A percentile compares a stretch with the other conserved stretches of the same genome.
phyloP scores from a whole-genome alignment of 257 asterid genomes.

The Fraxinus quadrangulata region DNA sequence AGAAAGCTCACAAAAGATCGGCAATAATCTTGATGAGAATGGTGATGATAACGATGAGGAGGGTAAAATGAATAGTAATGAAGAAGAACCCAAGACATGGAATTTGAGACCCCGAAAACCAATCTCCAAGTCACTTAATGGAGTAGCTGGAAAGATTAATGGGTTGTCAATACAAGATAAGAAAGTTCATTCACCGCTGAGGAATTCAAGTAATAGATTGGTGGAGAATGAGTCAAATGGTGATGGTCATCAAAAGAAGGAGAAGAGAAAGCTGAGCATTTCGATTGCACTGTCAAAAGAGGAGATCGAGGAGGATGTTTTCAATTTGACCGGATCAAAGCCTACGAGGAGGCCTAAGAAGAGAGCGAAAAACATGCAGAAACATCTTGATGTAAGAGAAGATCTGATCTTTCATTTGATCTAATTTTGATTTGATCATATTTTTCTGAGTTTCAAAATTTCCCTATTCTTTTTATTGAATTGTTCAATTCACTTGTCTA shows the following conservation, averaged over 20 bases:
- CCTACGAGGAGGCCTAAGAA: slow-evolving; percentile 69
- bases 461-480: neutral
- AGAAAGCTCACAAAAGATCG: slow-evolving; percentile 20
- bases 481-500: neutral
- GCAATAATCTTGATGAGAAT: neutral
- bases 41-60: slow-evolving; percentile 19
- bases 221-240: slow-evolving; percentile 26
- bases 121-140: slow-evolving; percentile 28
- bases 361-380: slow-evolving; percentile 52
- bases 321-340: slow-evolving; percentile 48
- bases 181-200: slow-evolving; percentile 27
- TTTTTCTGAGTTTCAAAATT: neutral
- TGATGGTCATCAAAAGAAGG: slow-evolving; percentile 30
- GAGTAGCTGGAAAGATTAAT: slow-evolving; percentile 4
- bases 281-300: slow-evolving; percentile 36
- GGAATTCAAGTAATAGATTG: slow-evolving; percentile 16
- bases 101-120: slow-evolving; percentile 62
- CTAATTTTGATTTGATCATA: neutral
- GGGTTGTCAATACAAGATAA: slow-evolving; percentile 27
- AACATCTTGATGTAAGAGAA: slow-evolving; percentile 54
- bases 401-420: neutral
- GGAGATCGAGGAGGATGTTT: slow-evolving; percentile 69
- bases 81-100: slow-evolving; percentile 52
- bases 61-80: slow-evolving; percentile 14
- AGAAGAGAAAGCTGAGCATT: slow-evolving; percentile 38